These are phyloP conservation scores for Curvularia lunata DNA, from an alignment of 2,329 filamentous ascomycete species.

Conservation along the genomic window DNA sequence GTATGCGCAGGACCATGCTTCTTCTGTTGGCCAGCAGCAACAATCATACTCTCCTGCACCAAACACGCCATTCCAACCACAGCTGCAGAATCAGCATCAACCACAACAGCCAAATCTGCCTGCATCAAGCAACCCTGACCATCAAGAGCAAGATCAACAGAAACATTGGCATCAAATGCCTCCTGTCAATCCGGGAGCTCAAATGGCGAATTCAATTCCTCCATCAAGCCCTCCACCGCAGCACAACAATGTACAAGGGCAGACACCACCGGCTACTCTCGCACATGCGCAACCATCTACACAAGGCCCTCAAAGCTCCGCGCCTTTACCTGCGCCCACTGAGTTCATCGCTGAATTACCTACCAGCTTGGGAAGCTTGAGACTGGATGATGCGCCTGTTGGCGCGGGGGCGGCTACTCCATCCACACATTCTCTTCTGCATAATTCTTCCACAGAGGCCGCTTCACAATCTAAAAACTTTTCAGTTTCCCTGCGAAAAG, in stretches of 20 bases:
- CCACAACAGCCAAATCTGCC: neutral
- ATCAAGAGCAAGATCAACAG: conserved; percentile 29
- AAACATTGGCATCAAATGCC: conserved; percentile 35
- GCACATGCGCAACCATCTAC: neutral
- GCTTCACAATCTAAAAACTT: neutral
- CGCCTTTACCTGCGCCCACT: conserved; percentile 17
- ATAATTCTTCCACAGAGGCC: neutral
- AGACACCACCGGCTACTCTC: neutral
- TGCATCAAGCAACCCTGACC: neutral
- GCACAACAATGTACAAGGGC: neutral
- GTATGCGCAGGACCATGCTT: neutral
- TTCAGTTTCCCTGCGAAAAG: conserved; percentile 32
- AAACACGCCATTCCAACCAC: neutral
- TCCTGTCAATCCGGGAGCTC: neutral
- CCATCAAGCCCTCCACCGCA: neutral
- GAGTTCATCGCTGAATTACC: conserved; percentile 47
- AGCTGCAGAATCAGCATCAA: neutral
- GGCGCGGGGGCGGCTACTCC: neutral
- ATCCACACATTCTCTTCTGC: neutral
- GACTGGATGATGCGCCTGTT: conserved; percentile 21
- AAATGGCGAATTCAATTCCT: neutral
- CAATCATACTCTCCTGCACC: neutral
- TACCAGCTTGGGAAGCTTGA: conserved; percentile 39
- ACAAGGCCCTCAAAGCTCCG: neutral
- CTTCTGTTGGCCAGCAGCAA: neutral